Base-by-base conservation (phyloP, 2,329 filamentous ascomycete species). In the Graphilbum sp. region DNA sequence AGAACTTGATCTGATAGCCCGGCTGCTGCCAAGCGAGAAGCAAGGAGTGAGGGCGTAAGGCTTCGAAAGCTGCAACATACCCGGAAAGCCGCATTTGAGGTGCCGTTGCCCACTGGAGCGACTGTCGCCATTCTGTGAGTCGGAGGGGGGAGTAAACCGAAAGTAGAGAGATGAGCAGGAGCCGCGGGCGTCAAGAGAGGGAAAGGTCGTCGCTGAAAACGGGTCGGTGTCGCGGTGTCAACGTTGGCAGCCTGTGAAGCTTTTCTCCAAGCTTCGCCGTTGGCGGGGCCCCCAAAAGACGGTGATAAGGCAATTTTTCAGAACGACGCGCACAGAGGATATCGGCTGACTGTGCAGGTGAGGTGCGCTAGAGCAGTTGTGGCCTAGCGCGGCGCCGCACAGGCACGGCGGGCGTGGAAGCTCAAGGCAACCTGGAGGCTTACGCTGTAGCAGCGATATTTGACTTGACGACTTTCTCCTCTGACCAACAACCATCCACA, bases 81-180 rank as follows among this genome's bases (percentile, higher is more conserved):
- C 52, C 67, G 66, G 56, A 75, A 75, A 46, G 69, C 63, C 49
- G 64, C 62, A 62, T 72, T 70, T 46, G 60, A 56, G 47, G 57
- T 36, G 43, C 59, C 52, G 49, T 54, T 47, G 58, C 58, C 50
- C 44, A 58, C 52, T 41, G 57, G 50, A 48, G 65, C 60, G 58
- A 65, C 57, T 48, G 59, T 58, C 48, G 62, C 58, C 59, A 63
- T 66, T 39, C 45, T 57, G 32, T 35, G 18, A 15, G 8, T 25
- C 9, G 32, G 10, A 11, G 11, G 9, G n/a, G 6, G 8, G 5
- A 17, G 10, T 7, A n/a, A 31, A n/a, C 6, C 29, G 15, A 31
- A 31, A 12, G 6, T 30, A 19, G 23, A 16, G 13, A 29, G n/a
- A 19, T n/a, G n/a, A n/a, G n/a, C n/a, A 25, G 7, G 5, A 10